Evolutionary conservation across 2,329 filamentous ascomycete species (phyloP).

Genomic region (Alternaria infectoria): DNA sequence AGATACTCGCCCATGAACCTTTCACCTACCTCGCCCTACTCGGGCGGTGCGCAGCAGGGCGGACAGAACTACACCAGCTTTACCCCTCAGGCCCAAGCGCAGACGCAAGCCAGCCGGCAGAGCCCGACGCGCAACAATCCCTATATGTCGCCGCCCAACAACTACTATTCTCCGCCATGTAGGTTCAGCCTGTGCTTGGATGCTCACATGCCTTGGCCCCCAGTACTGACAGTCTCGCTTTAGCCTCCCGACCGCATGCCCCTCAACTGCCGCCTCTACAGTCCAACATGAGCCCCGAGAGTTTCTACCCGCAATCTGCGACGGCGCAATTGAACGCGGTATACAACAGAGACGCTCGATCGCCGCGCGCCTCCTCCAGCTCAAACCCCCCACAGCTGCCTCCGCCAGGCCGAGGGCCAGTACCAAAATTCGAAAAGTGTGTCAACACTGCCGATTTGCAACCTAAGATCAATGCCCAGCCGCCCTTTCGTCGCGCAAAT

Average conservation of each 20-base stretch:
- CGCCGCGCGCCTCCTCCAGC: slow-evolving; percentile 52
- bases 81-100: slow-evolving; percentile 48
- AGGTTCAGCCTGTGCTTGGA: slow-evolving; percentile 36
- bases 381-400: slow-evolving; percentile 57
- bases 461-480: slow-evolving; percentile 84
- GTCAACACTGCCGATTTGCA: slow-evolving; percentile 75
- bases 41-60: slow-evolving; percentile 63
- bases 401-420: slow-evolving; percentile 65
- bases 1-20: slow-evolving; percentile 97
- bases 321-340: slow-evolving; percentile 74
- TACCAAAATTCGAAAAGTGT: slow-evolving; percentile 87
- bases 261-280: slow-evolving; percentile 79
- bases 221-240: slow-evolving; percentile 30
- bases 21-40: slow-evolving; percentile 80
- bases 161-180: slow-evolving; percentile 66
- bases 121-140: slow-evolving; percentile 76
- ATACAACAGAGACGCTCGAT: slow-evolving; percentile 61
- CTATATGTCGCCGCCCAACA: slow-evolving; percentile 63
- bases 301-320: slow-evolving; percentile 74
- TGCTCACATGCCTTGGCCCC: slow-evolving; percentile 11
- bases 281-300: slow-evolving; percentile 71
- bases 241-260: slow-evolving; percentile 58
- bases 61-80: slow-evolving; percentile 51
- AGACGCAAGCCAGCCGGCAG: slow-evolving; percentile 65
- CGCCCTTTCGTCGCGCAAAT: slow-evolving; percentile 88